These are phyloP conservation scores for Ganoderma lingzhi DNA, from an alignment of 1,284 basidiomycete species.

Conservation along the genomic window DNA sequence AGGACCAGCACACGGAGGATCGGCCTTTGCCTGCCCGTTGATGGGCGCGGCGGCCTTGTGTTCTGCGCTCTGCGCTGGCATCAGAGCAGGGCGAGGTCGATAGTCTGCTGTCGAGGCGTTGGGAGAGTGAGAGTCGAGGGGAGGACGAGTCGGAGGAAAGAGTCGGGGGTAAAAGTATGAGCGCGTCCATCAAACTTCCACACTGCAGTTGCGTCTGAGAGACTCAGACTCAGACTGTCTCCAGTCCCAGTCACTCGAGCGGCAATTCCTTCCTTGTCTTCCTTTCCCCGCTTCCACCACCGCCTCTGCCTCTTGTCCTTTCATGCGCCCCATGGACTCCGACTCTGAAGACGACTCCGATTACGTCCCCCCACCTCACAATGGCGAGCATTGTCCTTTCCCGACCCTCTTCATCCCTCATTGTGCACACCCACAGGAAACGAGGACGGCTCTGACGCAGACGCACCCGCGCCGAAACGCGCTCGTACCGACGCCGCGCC, in stretches of 20 bases:
- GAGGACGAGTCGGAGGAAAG: neutral
- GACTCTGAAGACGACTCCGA: conserved; percentile 75
- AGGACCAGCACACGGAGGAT: conserved; percentile 19
- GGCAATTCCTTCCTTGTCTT: conserved; percentile 17
- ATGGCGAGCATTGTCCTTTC: conserved; percentile 16
- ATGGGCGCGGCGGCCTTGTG: conserved; percentile 13
- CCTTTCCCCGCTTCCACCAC: conserved; percentile 26
- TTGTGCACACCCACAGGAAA: conserved; percentile 10
- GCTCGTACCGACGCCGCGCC: conserved; percentile 34
- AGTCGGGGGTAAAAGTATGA: conserved; percentile 25
- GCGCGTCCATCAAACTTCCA: conserved; percentile 34
- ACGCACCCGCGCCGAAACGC: conserved; percentile 28
- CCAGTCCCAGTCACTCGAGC: conserved; percentile 7
- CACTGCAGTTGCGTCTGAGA: neutral
- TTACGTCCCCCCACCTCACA: conserved; percentile 62
- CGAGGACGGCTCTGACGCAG: conserved; percentile 22
- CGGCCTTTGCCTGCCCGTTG: conserved; percentile 22
- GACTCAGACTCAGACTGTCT: neutral
- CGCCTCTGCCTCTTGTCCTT: conserved; percentile 10
- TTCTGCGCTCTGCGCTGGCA: conserved; percentile 28
- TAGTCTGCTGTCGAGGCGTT: conserved; percentile 13
- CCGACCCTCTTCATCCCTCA: neutral
- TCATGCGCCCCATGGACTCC: conserved; percentile 39
- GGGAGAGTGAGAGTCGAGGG: conserved; percentile 7
- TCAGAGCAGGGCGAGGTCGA: conserved; percentile 15